Evolutionary conservation across 192 early-diverging fungal species (phyloP).

Genomic region (Mortierella alpina): DNA sequence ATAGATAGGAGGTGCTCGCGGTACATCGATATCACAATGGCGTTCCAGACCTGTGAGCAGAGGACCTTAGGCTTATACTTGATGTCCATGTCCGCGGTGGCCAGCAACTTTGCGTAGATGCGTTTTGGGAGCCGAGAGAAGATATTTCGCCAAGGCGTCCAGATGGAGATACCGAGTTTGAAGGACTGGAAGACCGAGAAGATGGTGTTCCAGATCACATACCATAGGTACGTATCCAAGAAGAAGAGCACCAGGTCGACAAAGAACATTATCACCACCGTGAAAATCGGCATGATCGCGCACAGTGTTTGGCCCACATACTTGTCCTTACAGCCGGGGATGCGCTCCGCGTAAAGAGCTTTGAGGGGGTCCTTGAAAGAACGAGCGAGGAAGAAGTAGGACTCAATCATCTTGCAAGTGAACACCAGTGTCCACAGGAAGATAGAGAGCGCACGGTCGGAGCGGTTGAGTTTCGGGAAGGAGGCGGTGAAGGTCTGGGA

Average conservation of each 20-base stretch:
- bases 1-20: slow-evolving; percentile 80
- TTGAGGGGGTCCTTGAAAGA: slow-evolving; percentile 83
- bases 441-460: slow-evolving; percentile 76
- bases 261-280: slow-evolving; percentile 78
- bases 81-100: slow-evolving; percentile 77
- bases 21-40: slow-evolving; percentile 87
- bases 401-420: slow-evolving; percentile 81
- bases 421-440: slow-evolving; percentile 79
- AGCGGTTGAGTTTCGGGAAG: slow-evolving; percentile 75
- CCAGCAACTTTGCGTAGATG: slow-evolving; percentile 80
- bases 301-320: slow-evolving; percentile 69
- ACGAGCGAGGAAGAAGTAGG: slow-evolving; percentile 84
- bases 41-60: slow-evolving; percentile 88
- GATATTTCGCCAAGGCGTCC: slow-evolving; percentile 86
- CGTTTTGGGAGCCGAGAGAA: slow-evolving; percentile 83
- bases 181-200: slow-evolving; percentile 84
- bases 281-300: slow-evolving; percentile 73
- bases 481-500: slow-evolving; percentile 76
- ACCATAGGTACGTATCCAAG: slow-evolving; percentile 90
- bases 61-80: slow-evolving; percentile 84
- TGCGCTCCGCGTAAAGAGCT: slow-evolving; percentile 60
- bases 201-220: slow-evolving; percentile 85
- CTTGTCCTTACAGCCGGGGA: slow-evolving; percentile 70
- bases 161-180: slow-evolving; percentile 82
- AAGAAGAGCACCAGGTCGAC: slow-evolving; percentile 83